Evolutionary conservation across 164 flowering plant species (phyloP).

Genomic region (Nymphaea thermarum): DNA sequence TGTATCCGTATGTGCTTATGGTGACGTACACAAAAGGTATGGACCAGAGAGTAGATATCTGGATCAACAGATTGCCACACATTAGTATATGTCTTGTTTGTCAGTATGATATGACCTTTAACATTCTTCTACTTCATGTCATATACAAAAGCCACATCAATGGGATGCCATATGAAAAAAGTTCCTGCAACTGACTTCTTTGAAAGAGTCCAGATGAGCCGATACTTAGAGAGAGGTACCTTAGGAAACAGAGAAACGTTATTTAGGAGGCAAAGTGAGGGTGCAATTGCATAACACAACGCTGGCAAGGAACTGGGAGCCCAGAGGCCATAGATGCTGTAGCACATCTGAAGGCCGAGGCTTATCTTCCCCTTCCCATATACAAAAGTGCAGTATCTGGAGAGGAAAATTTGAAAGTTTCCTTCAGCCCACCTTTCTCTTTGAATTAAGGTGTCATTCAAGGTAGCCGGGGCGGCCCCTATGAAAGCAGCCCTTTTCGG

Average conservation of each 20-base stretch:
- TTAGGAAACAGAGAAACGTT: conserved; percentile 19
- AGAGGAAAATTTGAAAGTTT: conserved; percentile 17
- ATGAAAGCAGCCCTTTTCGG: conserved; percentile 15
- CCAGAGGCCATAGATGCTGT: conserved; percentile 17
- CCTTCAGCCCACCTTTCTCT: conserved; percentile 28
- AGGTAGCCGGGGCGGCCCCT: conserved; percentile 17
- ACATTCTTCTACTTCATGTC: background rate
- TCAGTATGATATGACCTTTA: background rate
- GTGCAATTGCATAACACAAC: conserved; percentile 13
- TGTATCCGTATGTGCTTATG: conserved; percentile 11
- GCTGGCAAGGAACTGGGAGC: conserved; percentile 16
- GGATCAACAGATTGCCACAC: conserved; percentile 2
- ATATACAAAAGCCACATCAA: background rate
- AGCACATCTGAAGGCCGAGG: conserved; percentile 17
- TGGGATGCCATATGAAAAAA: background rate
- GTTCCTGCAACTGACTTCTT: background rate
- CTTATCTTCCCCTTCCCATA: conserved; percentile 16
- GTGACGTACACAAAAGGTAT: conserved; percentile 45
- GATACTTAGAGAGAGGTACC: conserved; percentile 6
- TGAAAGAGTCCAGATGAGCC: background rate
- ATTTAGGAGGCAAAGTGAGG: conserved; percentile 16
- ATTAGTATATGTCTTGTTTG: background rate
- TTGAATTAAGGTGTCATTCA: conserved; percentile 17
- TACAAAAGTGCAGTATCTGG: conserved; percentile 14
- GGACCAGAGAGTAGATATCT: conserved; percentile 63